Percentiles rank a stretch among this genome's conserved stretches.
These are phyloP conservation scores for Acarospora socialis DNA, from an alignment of 2,329 filamentous ascomycete species.

Conservation along the genomic window DNA sequence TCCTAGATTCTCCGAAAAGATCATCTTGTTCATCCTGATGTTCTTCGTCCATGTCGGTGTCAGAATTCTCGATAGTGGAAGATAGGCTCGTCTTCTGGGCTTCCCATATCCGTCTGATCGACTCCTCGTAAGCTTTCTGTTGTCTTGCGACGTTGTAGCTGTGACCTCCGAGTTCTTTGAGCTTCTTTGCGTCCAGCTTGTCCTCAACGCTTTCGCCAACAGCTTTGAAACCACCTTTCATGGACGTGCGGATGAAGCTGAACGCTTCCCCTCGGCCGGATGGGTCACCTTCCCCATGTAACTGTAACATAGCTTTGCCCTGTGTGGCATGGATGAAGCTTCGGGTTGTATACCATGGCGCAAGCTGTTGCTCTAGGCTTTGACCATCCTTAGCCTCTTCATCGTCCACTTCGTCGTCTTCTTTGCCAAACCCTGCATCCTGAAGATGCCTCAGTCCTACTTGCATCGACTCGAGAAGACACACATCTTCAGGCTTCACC, in stretches of 20 bases:
- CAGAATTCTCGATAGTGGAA: constrained; percentile 59
- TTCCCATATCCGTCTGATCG: constrained; percentile 85
- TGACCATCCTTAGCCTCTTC: constrained; percentile 55
- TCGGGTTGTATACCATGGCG: constrained; percentile 92
- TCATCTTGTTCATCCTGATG: constrained; percentile 35
- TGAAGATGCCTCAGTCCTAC: constrained; percentile 80
- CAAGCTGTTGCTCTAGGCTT: constrained; percentile 73
- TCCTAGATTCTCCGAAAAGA: constrained; percentile 29
- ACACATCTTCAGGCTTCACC: constrained; percentile 93
- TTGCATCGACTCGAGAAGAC: constrained; percentile 90
- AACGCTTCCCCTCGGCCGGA: constrained; percentile 88
- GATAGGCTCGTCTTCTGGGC: constrained; percentile 68
- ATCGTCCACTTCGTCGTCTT: constrained; percentile 50
- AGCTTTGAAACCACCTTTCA: constrained; percentile 95
- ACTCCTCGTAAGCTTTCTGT: constrained; percentile 79
- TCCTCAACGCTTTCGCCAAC: constrained; percentile 79
- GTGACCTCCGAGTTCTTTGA: constrained; percentile 63
- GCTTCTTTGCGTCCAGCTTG: constrained; percentile 64
- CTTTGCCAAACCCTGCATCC: constrained; percentile 60
- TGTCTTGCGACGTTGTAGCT: constrained; percentile 96
- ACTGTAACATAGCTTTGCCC: constrained; percentile 89
- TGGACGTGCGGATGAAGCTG: constrained; percentile 93
- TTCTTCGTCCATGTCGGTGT: constrained; percentile 52
- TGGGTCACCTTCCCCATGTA: constrained; percentile 89
- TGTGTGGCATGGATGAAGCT: constrained; percentile 90